These are phyloP conservation scores for Monilinia vaccinii-corymbosi DNA, from an alignment of 2,329 filamentous ascomycete species.

Conservation along the genomic window DNA sequence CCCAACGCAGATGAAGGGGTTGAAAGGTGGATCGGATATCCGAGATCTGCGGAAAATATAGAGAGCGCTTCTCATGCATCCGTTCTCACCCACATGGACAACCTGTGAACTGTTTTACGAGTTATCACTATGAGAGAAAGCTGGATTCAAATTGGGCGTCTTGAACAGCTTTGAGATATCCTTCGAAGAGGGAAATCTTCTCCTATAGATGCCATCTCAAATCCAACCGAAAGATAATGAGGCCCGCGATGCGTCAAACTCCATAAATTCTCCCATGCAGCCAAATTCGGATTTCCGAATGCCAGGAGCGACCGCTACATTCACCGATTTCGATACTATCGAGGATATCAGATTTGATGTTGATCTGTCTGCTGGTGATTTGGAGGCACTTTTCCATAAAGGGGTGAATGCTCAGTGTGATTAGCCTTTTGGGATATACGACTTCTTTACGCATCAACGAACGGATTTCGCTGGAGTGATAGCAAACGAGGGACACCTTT, in stretches of 20 bases:
- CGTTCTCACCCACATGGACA: neutral
- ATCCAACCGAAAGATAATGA: neutral
- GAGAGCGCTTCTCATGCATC: neutral
- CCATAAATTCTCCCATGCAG: neutral
- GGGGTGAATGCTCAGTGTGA: neutral
- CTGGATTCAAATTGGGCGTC: too few relatives aligned
- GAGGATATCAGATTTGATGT: slow-evolving; percentile 8
- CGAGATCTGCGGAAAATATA: neutral
- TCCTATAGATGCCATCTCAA: neutral
- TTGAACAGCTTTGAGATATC: slow-evolving; percentile 14
- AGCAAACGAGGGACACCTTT: too few relatives aligned
- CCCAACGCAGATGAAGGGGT: neutral
- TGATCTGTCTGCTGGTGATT: slow-evolving; percentile 4
- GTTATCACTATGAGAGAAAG: too few relatives aligned
- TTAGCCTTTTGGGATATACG: neutral
- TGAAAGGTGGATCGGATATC: neutral
- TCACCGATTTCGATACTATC: neutral
- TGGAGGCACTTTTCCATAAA: neutral
- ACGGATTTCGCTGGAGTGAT: too few relatives aligned
- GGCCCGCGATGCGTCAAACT: neutral
- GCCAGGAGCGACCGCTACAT: neutral
- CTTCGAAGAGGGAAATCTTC: neutral
- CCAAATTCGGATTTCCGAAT: neutral
- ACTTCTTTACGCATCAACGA: too few relatives aligned
- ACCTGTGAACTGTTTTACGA: neutral